Conservation (phyloP, 1,284 basidiomycete species). For the Golubevia pallescens region DNA sequence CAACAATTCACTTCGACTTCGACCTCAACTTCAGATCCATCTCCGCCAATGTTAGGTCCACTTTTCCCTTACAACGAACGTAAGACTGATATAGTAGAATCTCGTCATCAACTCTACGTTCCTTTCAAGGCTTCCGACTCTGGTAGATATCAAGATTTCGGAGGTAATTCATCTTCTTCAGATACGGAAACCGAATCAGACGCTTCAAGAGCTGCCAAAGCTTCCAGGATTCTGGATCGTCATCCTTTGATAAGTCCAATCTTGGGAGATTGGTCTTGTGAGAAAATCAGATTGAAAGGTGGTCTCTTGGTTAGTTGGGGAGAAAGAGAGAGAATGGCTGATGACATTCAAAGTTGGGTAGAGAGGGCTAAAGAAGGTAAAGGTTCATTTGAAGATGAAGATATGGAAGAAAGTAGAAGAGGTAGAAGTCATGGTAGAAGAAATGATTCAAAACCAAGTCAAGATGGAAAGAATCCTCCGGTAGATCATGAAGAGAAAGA, state of each 20-base stretch:
- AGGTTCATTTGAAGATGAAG: not conserved
- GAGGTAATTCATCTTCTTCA: not conserved
- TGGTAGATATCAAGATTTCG: not conserved
- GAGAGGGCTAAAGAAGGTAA: constrained; percentile 14
- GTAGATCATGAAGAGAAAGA: constrained; percentile 2
- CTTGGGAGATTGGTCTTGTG: constrained; percentile 44
- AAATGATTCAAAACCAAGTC: not conserved
- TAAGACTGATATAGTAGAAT: constrained; percentile 26
- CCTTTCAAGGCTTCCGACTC: constrained; percentile 6
- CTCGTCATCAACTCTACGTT: constrained; percentile 29
- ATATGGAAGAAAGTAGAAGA: not conserved
- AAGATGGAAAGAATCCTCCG: not conserved
- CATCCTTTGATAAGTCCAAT: constrained; percentile 44
- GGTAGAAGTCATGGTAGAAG: not conserved
- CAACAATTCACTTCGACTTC: not conserved
- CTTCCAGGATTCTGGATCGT: constrained; percentile 24
- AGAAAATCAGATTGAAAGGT: constrained; percentile 25
- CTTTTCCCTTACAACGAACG: constrained; percentile 37
- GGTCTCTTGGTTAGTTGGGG: constrained; percentile 56
- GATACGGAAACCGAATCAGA: constrained; percentile 5
- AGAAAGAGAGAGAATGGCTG: constrained; percentile 45
- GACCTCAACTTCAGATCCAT: not conserved
- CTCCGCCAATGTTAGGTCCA: constrained; percentile 22
- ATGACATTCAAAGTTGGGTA: constrained; percentile 53
- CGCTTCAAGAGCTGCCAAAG: constrained; percentile 7